These are phyloP conservation scores for Globisporangium iwayamae DNA, from an alignment of 352 stramenopile genomes.

Conservation along the genomic window DNA sequence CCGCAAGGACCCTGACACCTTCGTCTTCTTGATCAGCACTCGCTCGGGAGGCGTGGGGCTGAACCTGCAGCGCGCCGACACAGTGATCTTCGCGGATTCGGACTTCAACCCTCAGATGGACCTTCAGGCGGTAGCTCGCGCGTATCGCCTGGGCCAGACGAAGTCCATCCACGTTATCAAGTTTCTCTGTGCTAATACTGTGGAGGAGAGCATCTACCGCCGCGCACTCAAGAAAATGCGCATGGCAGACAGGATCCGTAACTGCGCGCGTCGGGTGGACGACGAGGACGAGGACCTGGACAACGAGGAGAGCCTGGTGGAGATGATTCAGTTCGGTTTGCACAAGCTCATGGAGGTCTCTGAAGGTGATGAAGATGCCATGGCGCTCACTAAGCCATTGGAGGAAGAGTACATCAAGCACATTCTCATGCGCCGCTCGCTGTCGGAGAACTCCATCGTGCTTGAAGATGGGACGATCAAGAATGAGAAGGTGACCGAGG, in stretches of 20 bases:
- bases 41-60: conserved; percentile 65
- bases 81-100: conserved; percentile 75
- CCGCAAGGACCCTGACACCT: conserved; percentile 83
- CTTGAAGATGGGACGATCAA: conserved; percentile 28
- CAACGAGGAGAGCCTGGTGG: conserved; percentile 41
- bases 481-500: conserved; percentile 48
- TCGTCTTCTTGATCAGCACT: conserved; percentile 83
- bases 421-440: conserved; percentile 31
- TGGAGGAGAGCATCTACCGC: conserved; percentile 80
- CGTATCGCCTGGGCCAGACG: conserved; percentile 69
- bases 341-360: conserved; percentile 54
- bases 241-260: conserved; percentile 71
- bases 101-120: conserved; percentile 80
- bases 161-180: conserved; percentile 81
- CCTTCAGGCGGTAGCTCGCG: conserved; percentile 63
- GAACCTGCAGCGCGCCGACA: conserved; percentile 80
- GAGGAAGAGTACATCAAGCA: conserved; percentile 55
- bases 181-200: conserved; percentile 66
- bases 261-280: conserved; percentile 39
- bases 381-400: conserved; percentile 41
- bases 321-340: conserved; percentile 76
- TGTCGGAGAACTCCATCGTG: not conserved
- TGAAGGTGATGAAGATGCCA: conserved; percentile 21
- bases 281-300: conserved; percentile 36
- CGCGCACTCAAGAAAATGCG: conserved; percentile 63